phyloP scores from a whole-genome alignment of 192 early-diverging fungal genomes.

The Fimicolochytrium jonesii region DNA sequence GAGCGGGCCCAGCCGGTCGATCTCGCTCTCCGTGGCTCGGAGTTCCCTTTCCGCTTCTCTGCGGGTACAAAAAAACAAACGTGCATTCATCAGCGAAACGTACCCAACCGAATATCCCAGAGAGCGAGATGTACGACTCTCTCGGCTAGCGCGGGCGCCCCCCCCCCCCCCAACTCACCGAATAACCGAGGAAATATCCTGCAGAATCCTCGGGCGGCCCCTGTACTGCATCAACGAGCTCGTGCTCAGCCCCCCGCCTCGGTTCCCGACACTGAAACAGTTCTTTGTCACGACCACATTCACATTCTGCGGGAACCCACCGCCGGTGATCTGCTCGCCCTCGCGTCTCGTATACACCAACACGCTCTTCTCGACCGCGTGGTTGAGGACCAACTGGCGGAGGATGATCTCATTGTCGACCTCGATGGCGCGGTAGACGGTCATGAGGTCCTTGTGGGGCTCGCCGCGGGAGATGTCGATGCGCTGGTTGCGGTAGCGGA shows the following conservation, averaged over 20 bases:
- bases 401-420: not conserved
- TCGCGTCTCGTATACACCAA: slow-evolving; percentile 34
- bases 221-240: slow-evolving; percentile 1
- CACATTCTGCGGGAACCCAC: slow-evolving; percentile 32
- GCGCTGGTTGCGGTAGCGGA: not conserved
- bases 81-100: too few relatives aligned
- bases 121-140: too few relatives aligned
- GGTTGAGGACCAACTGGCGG: slow-evolving; percentile 32
- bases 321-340: slow-evolving; percentile 33
- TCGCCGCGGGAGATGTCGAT: slow-evolving; percentile 14
- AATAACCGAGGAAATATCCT: slow-evolving; percentile 22
- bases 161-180: too few relatives aligned
- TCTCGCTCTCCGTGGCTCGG: too few relatives aligned
- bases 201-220: slow-evolving; percentile 29
- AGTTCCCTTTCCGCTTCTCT: too few relatives aligned
- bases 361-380: slow-evolving; percentile 35
- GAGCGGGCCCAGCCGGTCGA: too few relatives aligned
- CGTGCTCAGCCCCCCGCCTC: slow-evolving; percentile 35
- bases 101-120: too few relatives aligned
- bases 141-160: too few relatives aligned
- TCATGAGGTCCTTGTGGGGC: slow-evolving; percentile 9
- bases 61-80: too few relatives aligned
- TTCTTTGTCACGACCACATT: slow-evolving; percentile 36
- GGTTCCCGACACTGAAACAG: slow-evolving; percentile 33
- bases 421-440: slow-evolving; percentile 18